Percentiles rank a stretch among this genome's conserved stretches.
These are phyloP conservation scores for Phaffomyces opuntiae DNA, from an alignment of 805 yeast species.

Conservation along the genomic window DNA sequence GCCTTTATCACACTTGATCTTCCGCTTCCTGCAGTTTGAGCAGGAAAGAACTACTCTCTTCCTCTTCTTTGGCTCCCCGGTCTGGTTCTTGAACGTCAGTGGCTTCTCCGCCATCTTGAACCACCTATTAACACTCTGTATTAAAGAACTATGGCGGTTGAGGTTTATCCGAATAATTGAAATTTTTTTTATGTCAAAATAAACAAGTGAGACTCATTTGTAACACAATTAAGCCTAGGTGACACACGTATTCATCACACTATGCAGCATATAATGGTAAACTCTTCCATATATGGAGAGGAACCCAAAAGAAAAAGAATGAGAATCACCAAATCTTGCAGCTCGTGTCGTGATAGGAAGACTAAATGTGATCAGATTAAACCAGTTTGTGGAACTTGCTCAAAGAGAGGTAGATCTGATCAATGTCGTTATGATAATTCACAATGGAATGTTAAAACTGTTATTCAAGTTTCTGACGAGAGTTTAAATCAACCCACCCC, in stretches of 20 bases:
- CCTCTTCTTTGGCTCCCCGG: constrained; percentile 17
- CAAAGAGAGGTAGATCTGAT: constrained; percentile 10
- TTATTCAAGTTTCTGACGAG: not conserved
- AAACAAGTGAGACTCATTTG: no score
- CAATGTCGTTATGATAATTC: constrained; percentile 19
- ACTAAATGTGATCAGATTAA: constrained; percentile 22
- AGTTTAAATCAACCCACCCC: no score
- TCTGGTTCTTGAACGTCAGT: constrained; percentile 3
- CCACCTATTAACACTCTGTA: no score
- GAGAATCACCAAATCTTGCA: constrained; percentile 19
- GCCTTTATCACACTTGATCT: constrained; percentile 33
- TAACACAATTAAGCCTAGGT: no score
- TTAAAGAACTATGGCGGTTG: no score
- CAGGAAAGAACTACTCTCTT: constrained; percentile 20
- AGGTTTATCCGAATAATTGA: no score
- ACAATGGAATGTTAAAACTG: constrained; percentile 14
- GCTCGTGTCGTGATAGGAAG: constrained; percentile 21
- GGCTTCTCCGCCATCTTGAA: not conserved
- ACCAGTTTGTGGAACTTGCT: constrained; percentile 20
- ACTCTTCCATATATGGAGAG: not conserved
- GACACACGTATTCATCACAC: no score
- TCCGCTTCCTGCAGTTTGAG: constrained; percentile 21
- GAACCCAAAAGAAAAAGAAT: constrained; percentile 13
- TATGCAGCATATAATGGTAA: not conserved
- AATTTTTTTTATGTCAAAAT: no score